phyloP scores from a whole-genome alignment of 2,329 filamentous ascomycete genomes.

The Cordyceps farinosa region DNA sequence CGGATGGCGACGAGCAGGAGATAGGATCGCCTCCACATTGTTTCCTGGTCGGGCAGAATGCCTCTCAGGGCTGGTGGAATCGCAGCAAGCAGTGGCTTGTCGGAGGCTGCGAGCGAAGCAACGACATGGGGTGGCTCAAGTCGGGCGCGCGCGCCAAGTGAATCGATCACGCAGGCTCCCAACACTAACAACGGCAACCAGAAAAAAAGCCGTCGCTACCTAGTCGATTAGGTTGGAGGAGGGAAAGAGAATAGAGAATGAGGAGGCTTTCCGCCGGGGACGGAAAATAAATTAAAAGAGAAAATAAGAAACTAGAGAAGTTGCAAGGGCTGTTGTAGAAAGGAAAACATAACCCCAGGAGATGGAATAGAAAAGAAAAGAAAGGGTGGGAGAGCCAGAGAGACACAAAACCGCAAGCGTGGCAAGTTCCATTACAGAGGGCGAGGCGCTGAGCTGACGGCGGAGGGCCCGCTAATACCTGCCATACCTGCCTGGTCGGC shows the following conservation, averaged over 20 bases:
- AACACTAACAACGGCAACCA: neutral
- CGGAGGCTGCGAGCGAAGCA: constrained; percentile 21
- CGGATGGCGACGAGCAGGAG: constrained; percentile 79
- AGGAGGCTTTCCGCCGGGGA: neutral
- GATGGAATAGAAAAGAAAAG: constrained; percentile 14
- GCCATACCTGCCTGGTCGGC: neutral
- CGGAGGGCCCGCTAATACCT: neutral
- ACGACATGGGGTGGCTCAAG: constrained; percentile 18
- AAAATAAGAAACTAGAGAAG: neutral
- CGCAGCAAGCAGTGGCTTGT: constrained; percentile 25
- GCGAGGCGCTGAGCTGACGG: constrained; percentile 9
- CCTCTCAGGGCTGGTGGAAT: constrained; percentile 16
- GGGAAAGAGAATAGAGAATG: neutral
- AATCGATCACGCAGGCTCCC: constrained; percentile 4
- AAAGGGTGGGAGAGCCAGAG: neutral
- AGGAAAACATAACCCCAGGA: neutral
- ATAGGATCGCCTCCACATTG: constrained; percentile 90
- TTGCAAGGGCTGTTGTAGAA: constrained; percentile 1
- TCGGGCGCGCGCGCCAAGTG: constrained; percentile 12
- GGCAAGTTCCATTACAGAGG: constrained; percentile 11
- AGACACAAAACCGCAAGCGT: constrained; percentile 15
- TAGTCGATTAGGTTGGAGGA: constrained; percentile 2
- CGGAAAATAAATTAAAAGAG: constrained; percentile 3
- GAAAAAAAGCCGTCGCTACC: neutral
- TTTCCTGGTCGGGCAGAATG: constrained; percentile 20